Percentiles rank a stretch among this genome's conserved stretches.
phyloP scores from a whole-genome alignment of 2,329 filamentous ascomycete genomes.

The Hymenoscyphus linearis region DNA sequence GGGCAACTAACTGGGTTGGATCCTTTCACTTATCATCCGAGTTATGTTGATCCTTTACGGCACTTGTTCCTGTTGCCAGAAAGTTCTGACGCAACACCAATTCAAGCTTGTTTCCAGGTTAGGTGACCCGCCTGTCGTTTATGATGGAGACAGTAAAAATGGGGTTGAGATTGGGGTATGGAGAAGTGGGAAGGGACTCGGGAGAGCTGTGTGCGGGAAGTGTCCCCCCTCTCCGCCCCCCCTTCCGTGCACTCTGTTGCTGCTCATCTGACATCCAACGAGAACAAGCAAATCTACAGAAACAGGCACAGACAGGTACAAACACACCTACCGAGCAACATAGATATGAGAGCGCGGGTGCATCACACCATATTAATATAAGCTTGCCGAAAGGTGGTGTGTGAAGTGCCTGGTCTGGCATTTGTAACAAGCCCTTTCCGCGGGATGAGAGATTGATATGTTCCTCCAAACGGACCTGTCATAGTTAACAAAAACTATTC shows the following conservation, averaged over 20 bases:
- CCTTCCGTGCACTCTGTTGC: not conserved
- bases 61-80: not conserved
- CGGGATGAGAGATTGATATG: not conserved
- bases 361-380: slow-evolving; percentile 2
- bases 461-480: not conserved
- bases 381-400: not conserved
- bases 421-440: not conserved
- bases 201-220: not conserved
- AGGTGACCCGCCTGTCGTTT: not conserved
- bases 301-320: slow-evolving; percentile 1
- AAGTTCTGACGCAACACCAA: not conserved
- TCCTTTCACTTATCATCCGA: not conserved
- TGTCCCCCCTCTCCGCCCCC: not conserved
- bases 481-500: not conserved
- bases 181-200: not conserved
- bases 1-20: not conserved
- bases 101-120: not conserved
- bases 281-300: not conserved
- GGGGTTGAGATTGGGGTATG: not conserved
- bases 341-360: not conserved
- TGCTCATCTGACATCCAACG: not conserved
- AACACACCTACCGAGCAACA: not conserved
- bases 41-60: not conserved
- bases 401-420: slow-evolving; percentile 1
- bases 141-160: not conserved